A percentile compares a stretch with the other conserved stretches of the same genome.
Conservation (phyloP, 2,329 filamentous ascomycete species). For the Trichophyton mentagrophytes region DNA sequence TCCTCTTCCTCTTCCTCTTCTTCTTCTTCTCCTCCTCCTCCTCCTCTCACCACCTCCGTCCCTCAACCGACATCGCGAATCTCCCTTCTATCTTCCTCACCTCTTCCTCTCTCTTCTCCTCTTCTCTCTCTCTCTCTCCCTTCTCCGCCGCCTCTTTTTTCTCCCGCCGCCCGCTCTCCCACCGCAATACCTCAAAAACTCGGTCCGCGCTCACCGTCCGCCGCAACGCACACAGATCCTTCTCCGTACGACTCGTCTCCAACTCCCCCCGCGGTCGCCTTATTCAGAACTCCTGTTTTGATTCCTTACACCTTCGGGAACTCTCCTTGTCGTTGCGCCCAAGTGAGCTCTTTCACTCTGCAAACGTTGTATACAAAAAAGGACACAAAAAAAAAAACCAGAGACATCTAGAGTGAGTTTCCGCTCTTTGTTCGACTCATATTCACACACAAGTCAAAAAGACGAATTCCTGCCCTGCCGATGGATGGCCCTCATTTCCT, state of each 20-base stretch:
- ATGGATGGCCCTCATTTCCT: background rate
- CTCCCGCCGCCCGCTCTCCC: slow-evolving; percentile 7
- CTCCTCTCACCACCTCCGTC: background rate
- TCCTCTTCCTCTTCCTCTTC: too few relatives aligned
- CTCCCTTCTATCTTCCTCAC: slow-evolving; percentile 13
- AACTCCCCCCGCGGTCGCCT: slow-evolving; percentile 15
- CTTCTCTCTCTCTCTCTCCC: slow-evolving; percentile 15
- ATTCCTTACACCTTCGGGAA: background rate
- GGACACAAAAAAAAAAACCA: background rate
- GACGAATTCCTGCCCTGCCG: background rate
- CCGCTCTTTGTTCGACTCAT: background rate
- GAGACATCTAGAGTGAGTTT: background rate
- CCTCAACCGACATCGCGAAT: slow-evolving; percentile 9
- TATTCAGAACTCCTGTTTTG: slow-evolving; percentile 13
- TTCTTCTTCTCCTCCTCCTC: background rate
- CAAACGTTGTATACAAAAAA: background rate
- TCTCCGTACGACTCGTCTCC: slow-evolving; percentile 22
- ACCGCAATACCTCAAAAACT: slow-evolving; percentile 1
- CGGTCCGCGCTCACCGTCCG: slow-evolving; percentile 16
- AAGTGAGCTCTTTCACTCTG: background rate
- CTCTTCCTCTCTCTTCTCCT: slow-evolving; percentile 13
- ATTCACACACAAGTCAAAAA: background rate
- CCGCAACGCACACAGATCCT: slow-evolving; percentile 13
- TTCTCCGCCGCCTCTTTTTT: slow-evolving; percentile 11
- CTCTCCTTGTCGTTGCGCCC: background rate